Conservation (phyloP, 176 grass and related monocot species). For the Microstegium vimineum region DNA sequence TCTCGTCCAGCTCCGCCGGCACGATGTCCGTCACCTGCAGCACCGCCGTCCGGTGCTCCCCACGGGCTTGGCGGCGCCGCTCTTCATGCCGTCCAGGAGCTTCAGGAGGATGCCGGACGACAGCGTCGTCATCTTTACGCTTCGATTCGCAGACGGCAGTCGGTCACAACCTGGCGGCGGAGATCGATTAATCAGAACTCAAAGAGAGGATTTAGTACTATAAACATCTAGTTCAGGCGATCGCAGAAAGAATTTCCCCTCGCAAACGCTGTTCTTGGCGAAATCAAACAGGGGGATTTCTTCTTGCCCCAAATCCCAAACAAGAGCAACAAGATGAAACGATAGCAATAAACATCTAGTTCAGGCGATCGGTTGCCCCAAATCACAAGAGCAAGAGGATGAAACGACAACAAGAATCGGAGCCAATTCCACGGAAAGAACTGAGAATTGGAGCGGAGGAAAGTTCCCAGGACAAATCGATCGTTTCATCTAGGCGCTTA, state of each 20-base stretch:
- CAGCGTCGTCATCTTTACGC: constrained; percentile 52
- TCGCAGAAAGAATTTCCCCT: neutral
- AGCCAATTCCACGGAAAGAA: neutral
- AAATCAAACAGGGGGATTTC: neutral
- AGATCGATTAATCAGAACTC: neutral
- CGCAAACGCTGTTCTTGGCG: neutral
- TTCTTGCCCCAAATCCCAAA: neutral
- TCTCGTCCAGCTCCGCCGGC: constrained; percentile 82
- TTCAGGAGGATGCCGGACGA: constrained; percentile 70
- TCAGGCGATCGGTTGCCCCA: too few species aligned
- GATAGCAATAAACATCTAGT: too few species aligned
- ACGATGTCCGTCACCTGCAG: constrained; percentile 95
- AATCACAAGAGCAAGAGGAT: neutral
- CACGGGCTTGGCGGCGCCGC: constrained; percentile 42
- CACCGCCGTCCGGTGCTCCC: constrained; percentile 73
- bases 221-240: neutral
- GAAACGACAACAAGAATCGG: neutral
- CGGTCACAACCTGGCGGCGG: neutral
- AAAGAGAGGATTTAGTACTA: neutral
- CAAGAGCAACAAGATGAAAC: neutral
- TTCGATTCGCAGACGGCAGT: neutral
- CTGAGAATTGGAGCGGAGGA: neutral
- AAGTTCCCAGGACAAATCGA: neutral
- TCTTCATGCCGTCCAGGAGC: constrained; percentile 70
- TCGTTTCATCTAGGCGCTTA: neutral